Conservation (phyloP, 257 asterid genomes). For the Plectranthus barbatus region DNA sequence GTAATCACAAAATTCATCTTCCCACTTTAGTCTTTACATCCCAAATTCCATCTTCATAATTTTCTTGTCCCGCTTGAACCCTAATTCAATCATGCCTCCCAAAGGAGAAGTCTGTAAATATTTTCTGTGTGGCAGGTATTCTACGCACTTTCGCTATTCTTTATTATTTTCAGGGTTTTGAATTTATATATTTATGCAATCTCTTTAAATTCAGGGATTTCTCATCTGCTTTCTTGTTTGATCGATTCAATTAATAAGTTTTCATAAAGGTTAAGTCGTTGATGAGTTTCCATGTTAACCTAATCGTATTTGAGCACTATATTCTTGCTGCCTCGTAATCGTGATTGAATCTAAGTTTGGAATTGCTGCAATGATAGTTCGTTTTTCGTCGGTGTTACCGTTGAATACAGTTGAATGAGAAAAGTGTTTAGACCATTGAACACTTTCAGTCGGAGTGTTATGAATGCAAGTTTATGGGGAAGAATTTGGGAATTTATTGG, state of each 20-base stretch:
- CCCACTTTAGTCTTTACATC: background rate
- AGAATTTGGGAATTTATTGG: background rate
- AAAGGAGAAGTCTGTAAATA: constrained; percentile 57
- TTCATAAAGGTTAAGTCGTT: background rate
- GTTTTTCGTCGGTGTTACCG: background rate
- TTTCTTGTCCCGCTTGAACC: constrained; percentile 18
- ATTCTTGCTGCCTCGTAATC: background rate
- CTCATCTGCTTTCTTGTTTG: background rate
- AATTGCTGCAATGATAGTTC: background rate
- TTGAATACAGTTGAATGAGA: background rate
- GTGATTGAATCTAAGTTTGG: background rate
- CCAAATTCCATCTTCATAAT: background rate
- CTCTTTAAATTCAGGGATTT: background rate
- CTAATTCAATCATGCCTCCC: constrained; percentile 56
- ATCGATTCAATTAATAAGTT: background rate
- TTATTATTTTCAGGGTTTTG: background rate
- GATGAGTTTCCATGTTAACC: background rate
- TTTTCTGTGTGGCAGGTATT: constrained; percentile 77
- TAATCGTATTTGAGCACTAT: background rate
- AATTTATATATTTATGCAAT: background rate
- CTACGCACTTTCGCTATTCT: background rate
- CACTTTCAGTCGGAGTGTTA: background rate
- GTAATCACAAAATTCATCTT: background rate
- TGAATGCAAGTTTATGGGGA: background rate
- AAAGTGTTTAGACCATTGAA: background rate